phyloP scores from a whole-genome alignment of 495 filamentous ascomycete genomes.

The Xylaria palmicola region DNA sequence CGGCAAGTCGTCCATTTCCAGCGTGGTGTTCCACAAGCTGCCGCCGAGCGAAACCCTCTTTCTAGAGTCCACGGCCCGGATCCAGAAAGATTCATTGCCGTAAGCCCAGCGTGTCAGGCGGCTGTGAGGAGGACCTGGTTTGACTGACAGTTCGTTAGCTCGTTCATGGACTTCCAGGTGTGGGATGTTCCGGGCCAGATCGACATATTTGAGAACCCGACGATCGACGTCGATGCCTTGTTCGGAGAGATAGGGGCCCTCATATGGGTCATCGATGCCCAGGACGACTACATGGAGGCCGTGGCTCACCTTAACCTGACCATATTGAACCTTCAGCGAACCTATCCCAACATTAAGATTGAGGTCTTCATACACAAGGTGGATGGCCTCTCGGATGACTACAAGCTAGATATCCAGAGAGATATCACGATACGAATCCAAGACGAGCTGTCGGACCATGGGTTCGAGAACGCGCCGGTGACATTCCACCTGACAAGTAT shows the following conservation, averaged over 20 bases:
- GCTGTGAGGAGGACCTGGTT: not conserved
- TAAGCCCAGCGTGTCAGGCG: conserved; percentile 33
- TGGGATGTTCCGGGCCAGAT: conserved; percentile 97
- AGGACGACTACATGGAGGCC: conserved; percentile 93
- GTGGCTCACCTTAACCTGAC: conserved; percentile 82
- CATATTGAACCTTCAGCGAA: conserved; percentile 80
- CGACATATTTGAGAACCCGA: conserved; percentile 75
- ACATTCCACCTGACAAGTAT: conserved; percentile 94
- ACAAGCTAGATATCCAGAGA: conserved; percentile 86
- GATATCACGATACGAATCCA: conserved; percentile 96
- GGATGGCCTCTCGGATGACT: conserved; percentile 92
- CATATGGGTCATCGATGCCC: conserved; percentile 97
- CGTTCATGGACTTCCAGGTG: conserved; percentile 98
- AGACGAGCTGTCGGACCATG: conserved; percentile 88
- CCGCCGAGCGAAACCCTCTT: conserved; percentile 93
- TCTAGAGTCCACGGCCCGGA: conserved; percentile 86
- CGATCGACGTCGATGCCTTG: conserved; percentile 86
- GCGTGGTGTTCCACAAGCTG: conserved; percentile 97
- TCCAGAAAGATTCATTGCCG: conserved; percentile 92
- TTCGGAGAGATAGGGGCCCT: conserved; percentile 90
- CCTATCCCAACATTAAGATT: conserved; percentile 88
- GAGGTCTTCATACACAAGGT: conserved; percentile 99
- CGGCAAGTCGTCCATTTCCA: conserved; percentile 96
- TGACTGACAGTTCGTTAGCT: conserved; percentile 50
- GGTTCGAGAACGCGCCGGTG: conserved; percentile 87